These are phyloP conservation scores for Salicornia ramosissima DNA, from an alignment of 148 eudicot species.

Conservation along the genomic window DNA sequence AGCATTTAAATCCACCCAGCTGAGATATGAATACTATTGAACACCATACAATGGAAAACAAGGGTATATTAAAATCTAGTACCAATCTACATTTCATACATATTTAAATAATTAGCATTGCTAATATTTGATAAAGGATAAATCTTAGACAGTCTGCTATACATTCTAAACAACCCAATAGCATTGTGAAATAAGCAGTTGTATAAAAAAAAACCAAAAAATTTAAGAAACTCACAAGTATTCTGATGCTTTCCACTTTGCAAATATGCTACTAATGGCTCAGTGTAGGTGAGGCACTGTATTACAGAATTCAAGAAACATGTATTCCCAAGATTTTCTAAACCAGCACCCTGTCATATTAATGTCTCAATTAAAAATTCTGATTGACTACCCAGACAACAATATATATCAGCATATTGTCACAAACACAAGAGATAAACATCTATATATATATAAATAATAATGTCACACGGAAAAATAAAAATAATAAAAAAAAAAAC, in stretches of 20 bases:
- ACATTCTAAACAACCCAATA: neutral
- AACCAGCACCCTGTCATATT: constrained; percentile 73
- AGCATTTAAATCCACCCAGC: too few relatives aligned
- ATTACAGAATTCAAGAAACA: constrained; percentile 86
- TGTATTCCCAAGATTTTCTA: constrained; percentile 87
- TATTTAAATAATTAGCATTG: too few relatives aligned
- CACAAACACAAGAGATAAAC: neutral
- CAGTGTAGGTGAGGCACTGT: constrained; percentile 90
- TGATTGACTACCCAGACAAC: neutral
- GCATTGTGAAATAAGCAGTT: neutral
- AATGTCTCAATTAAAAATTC: constrained; percentile 5
- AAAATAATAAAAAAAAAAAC: too few relatives aligned
- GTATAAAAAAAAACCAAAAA: neutral
- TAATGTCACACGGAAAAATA: too few relatives aligned
- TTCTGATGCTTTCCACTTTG: constrained; percentile 87
- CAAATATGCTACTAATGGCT: constrained; percentile 85
- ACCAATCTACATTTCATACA: neutral
- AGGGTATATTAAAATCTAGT: neutral
- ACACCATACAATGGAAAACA: too few relatives aligned
- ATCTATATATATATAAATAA: neutral
- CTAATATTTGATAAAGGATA: too few relatives aligned
- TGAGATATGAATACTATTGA: too few relatives aligned
- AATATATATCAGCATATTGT: neutral
- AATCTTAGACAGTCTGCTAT: too few relatives aligned
- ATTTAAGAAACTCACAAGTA: constrained; percentile 80